Conservation (phyloP, 2,329 filamentous ascomycete genomes). For the Botrytis porri region DNA sequence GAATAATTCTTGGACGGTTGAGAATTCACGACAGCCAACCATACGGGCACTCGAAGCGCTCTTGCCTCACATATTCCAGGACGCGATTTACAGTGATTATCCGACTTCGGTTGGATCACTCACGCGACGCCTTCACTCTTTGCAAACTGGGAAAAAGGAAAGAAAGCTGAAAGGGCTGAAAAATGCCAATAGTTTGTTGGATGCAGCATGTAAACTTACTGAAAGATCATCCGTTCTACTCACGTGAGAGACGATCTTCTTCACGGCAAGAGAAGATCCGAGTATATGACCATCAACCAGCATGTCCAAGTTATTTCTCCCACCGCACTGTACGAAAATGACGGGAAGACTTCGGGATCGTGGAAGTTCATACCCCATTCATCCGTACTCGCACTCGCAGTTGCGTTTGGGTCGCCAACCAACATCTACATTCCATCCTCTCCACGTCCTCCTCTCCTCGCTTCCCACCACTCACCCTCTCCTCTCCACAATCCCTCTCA, state of each 20-base stretch:
- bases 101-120: constrained; percentile 2
- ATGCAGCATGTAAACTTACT: neutral
- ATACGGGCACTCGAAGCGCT: neutral
- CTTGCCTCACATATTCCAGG: neutral
- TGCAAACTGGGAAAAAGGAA: neutral
- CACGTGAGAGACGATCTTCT: neutral
- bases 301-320: neutral
- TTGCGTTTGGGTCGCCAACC: neutral
- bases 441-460: neutral
- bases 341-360: neutral
- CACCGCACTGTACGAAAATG: neutral
- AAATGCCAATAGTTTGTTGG: neutral
- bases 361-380: neutral
- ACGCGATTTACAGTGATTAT: neutral
- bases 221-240: neutral
- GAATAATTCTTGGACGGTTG: neutral
- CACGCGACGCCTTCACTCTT: neutral
- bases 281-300: neutral
- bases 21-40: neutral
- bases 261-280: neutral
- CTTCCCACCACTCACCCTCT: neutral
- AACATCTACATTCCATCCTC: neutral
- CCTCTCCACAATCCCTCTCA: neutral
- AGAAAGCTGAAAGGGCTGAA: neutral
- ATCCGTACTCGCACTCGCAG: neutral